phyloP scores from a whole-genome alignment of 2,329 filamentous ascomycete genomes.

The Claviceps digitariae region DNA sequence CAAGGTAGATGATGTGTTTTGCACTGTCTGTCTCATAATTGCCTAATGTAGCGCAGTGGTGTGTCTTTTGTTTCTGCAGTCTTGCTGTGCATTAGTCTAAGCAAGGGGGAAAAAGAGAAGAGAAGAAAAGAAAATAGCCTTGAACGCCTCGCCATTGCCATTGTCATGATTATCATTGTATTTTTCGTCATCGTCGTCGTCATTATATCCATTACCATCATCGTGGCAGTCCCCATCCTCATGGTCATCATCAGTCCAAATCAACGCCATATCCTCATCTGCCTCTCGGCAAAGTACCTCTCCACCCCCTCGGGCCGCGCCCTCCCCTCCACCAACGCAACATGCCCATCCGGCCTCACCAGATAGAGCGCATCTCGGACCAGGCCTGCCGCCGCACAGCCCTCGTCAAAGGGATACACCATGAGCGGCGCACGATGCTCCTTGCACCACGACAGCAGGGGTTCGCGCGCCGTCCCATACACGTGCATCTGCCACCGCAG shows the following conservation, averaged over 20 bases:
- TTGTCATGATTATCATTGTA: too few species aligned
- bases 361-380: background rate
- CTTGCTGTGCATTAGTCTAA: background rate
- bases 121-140: too few species aligned
- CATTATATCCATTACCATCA: too few species aligned
- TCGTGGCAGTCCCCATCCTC: background rate
- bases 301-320: background rate
- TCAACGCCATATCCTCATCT: background rate
- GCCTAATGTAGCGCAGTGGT: background rate
- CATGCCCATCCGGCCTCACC: constrained; percentile 1
- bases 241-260: background rate
- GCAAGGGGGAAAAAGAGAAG: too few species aligned
- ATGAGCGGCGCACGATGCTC: background rate
- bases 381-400: background rate
- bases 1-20: background rate
- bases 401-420: background rate
- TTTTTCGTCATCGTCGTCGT: too few species aligned
- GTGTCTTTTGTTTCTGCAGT: background rate
- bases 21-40: background rate
- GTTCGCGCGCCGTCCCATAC: background rate
- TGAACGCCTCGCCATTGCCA: too few species aligned
- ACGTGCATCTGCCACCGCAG: constrained; percentile 1
- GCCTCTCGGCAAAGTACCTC: background rate
- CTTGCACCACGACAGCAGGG: background rate
- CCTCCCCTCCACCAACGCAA: background rate